Conservation (phyloP, 345 rosid genomes). For the Linum trigynum region DNA sequence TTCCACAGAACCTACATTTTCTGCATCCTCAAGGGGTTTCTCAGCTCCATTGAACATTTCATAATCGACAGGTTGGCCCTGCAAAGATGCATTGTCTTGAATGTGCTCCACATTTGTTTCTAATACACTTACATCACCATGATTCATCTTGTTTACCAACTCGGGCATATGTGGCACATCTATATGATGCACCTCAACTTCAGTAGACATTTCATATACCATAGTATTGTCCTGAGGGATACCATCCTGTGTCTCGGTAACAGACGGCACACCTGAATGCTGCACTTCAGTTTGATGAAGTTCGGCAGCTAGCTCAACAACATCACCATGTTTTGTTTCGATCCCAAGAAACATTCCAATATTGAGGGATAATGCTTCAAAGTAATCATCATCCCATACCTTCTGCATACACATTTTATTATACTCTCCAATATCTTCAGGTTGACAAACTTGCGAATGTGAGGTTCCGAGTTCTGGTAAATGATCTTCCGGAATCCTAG, state of each 20-base stretch:
- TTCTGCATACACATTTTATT: neutral
- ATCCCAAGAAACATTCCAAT: constrained; percentile 12
- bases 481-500: neutral
- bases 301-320: constrained; percentile 16
- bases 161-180: neutral
- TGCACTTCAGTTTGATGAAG: constrained; percentile 17
- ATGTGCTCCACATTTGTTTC: constrained; percentile 31
- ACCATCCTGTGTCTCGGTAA: constrained; percentile 1
- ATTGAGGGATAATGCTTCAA: neutral
- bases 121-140: constrained; percentile 10
- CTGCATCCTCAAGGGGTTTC: constrained; percentile 20
- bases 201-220: constrained; percentile 2
- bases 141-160: constrained; percentile 15
- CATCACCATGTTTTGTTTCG: constrained; percentile 20
- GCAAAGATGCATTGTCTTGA: constrained; percentile 16
- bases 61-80: constrained; percentile 9
- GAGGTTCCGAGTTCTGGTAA: neutral
- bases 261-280: constrained; percentile 13
- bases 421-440: neutral
- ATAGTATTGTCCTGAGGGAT: constrained; percentile 10
- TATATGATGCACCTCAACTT: constrained; percentile 4
- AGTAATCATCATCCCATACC: neutral
- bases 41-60: constrained; percentile 12
- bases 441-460: neutral
- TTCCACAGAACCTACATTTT: neutral